Evolutionary conservation across 305 asterid species (phyloP).

Genomic region (Fraxinus angustifolia): DNA sequence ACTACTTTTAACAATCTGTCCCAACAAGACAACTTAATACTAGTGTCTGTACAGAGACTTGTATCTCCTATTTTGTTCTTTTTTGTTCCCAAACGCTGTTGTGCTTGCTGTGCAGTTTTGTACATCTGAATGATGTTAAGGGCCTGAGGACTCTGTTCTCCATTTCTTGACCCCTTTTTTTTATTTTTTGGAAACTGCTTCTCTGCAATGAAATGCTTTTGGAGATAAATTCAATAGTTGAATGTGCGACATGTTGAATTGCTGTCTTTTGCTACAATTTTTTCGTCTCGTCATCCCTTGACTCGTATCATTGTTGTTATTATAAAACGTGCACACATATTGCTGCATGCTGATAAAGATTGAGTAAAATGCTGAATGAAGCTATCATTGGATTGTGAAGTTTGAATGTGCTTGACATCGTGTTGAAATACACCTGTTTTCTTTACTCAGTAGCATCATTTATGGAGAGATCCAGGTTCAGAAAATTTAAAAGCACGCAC

Average conservation of each 20-base stretch:
- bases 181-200: background rate
- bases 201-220: background rate
- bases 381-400: background rate
- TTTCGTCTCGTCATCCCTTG: background rate
- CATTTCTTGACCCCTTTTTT: background rate
- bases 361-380: background rate
- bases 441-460: background rate
- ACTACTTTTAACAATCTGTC: slow-evolving; percentile 61
- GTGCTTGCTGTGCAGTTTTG: slow-evolving; percentile 24
- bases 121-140: background rate
- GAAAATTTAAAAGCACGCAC: background rate
- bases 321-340: background rate
- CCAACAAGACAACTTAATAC: slow-evolving; percentile 19
- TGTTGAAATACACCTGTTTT: background rate
- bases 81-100: background rate
- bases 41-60: background rate
- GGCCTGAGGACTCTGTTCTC: background rate
- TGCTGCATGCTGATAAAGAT: background rate
- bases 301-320: background rate
- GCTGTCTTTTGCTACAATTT: background rate
- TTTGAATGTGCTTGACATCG: background rate
- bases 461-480: background rate
- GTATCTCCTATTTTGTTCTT: slow-evolving; percentile 13
- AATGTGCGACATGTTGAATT: background rate
- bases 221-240: background rate